These are phyloP conservation scores for Pinus tabuliformis DNA, from an alignment of 75 land plant species.

Conservation along the genomic window DNA sequence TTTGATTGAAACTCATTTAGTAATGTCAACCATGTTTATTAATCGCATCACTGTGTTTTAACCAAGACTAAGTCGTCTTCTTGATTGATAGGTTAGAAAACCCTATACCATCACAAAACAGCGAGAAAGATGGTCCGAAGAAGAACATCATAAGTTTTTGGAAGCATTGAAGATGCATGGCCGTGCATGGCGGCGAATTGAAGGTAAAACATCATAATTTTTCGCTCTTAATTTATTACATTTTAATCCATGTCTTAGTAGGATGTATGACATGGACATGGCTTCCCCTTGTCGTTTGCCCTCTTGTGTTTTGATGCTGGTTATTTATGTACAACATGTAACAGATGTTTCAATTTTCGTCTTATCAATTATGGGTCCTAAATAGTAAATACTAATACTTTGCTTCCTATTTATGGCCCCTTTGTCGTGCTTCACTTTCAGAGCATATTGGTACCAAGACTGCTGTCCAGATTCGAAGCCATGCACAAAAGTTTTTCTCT, in stretches of 20 bases:
- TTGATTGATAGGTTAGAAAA: slow-evolving; percentile 44
- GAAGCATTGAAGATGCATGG: slow-evolving; percentile 74
- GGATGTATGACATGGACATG: background rate
- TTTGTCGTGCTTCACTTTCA: slow-evolving; percentile 22
- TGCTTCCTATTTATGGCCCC: background rate
- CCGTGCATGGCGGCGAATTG: slow-evolving; percentile 53
- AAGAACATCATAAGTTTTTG: slow-evolving; percentile 74
- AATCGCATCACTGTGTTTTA: no score
- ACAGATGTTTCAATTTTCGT: background rate
- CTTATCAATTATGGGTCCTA: background rate
- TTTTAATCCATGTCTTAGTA: background rate
- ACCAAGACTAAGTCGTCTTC: no score
- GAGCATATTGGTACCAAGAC: slow-evolving; percentile 97
- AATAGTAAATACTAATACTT: background rate
- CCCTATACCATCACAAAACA: slow-evolving; percentile 84
- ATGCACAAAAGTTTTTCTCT: slow-evolving; percentile 96
- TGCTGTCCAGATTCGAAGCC: slow-evolving; percentile 95
- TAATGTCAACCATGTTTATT: no score
- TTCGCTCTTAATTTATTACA: background rate
- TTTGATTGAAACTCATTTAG: no score
- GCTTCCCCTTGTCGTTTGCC: no score
- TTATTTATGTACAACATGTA: background rate
- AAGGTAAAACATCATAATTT: slow-evolving; percentile 19
- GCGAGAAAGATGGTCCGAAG: slow-evolving; percentile 77
- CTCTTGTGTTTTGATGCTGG: background rate